A percentile compares a stretch with the other conserved stretches of the same genome.
These are phyloP conservation scores for Psilocybe sp. DNA, from an alignment of 768 basidiomycete species.

Conservation along the genomic window DNA sequence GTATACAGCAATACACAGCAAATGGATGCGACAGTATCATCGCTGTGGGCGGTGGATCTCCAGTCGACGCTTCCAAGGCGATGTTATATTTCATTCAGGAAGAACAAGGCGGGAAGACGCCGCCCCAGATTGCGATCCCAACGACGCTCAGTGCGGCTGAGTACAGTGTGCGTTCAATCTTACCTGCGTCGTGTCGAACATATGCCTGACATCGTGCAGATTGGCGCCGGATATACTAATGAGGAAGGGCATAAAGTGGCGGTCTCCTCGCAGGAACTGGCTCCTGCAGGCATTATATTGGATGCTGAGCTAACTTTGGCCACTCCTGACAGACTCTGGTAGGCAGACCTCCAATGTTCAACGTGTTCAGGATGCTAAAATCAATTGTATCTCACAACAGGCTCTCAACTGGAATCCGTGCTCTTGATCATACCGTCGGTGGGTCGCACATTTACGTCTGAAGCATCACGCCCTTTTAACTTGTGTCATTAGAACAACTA, in stretches of 20 bases:
- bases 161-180: slow-evolving; percentile 47
- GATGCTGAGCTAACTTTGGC: slow-evolving; percentile 72
- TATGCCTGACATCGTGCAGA: slow-evolving; percentile 29
- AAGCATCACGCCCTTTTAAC: not conserved
- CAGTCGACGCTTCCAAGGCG: slow-evolving; percentile 75
- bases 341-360: slow-evolving; percentile 12
- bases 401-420: slow-evolving; percentile 77
- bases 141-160: slow-evolving; percentile 82
- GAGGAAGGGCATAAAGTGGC: slow-evolving; percentile 65
- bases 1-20: slow-evolving; percentile 52
- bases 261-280: slow-evolving; percentile 53
- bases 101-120: slow-evolving; percentile 47
- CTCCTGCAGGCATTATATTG: slow-evolving; percentile 71
- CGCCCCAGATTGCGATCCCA: slow-evolving; percentile 74
- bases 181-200: not conserved
- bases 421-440: slow-evolving; percentile 80
- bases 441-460: slow-evolving; percentile 17
- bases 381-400: slow-evolving; percentile 27
- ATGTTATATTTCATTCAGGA: slow-evolving; percentile 63
- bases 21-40: slow-evolving; percentile 66
- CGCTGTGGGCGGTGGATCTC: slow-evolving; percentile 77
- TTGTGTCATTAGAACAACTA: slow-evolving; percentile 45
- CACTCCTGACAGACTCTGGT: slow-evolving; percentile 79
- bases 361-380: not conserved
- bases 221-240: slow-evolving; percentile 68